Percentiles rank a stretch among this genome's conserved stretches.
Evolutionary conservation across 2,329 filamentous ascomycete species (phyloP).

Genomic region (Colletotrichum somersetense): DNA sequence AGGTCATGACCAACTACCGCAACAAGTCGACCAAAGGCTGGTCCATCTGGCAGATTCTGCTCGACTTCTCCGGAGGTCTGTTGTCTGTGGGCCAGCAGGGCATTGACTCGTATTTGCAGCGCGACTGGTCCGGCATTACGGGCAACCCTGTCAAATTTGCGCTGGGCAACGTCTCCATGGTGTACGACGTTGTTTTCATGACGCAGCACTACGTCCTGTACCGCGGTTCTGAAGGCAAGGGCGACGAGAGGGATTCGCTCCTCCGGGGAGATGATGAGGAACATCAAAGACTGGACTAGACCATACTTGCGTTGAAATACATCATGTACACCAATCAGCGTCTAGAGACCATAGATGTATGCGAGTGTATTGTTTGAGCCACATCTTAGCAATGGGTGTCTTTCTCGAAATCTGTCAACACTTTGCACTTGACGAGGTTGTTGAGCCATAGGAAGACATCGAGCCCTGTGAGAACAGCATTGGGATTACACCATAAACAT

Average conservation of each 20-base stretch:
- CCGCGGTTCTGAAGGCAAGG: conserved; percentile 43
- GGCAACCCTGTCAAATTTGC: conserved; percentile 94
- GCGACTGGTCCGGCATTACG: conserved; percentile 90
- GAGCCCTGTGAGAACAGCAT: not conserved
- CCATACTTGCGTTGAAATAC: not conserved
- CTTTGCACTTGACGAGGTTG: not conserved
- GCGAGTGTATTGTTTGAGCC: not conserved
- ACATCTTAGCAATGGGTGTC: not conserved
- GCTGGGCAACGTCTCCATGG: conserved; percentile 85
- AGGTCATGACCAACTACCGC: conserved; percentile 84
- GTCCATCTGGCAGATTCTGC: conserved; percentile 85
- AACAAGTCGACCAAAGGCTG: conserved; percentile 89
- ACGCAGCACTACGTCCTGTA: conserved; percentile 91
- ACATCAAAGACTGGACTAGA: conserved; percentile 43
- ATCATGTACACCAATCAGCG: not conserved
- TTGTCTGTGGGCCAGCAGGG: conserved; percentile 85
- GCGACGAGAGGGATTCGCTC: conserved; percentile 41
- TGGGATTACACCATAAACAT: not conserved
- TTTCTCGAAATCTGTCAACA: too few species aligned
- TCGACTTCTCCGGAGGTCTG: conserved; percentile 85
- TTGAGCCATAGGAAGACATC: not conserved
- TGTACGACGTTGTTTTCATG: conserved; percentile 90
- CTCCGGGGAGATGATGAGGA: conserved; percentile 39
- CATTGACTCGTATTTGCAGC: conserved; percentile 86
- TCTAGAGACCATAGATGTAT: not conserved